A percentile compares a stretch with the other conserved stretches of the same genome.
Evolutionary conservation across 2,329 filamentous ascomycete species (phyloP).

Genomic region (Aspergillus pseudotamarii): DNA sequence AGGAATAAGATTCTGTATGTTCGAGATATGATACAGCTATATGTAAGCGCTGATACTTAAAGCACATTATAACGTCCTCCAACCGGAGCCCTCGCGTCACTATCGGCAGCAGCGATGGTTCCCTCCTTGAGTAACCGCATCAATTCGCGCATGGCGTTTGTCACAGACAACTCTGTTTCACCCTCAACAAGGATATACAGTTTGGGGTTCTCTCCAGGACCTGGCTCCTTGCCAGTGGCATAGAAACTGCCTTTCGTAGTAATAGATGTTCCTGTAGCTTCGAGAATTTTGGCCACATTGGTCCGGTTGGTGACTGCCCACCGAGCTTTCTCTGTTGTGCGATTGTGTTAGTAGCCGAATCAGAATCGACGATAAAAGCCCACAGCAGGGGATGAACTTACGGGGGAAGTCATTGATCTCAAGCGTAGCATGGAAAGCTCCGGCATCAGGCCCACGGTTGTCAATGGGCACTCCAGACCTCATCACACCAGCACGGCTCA

Average conservation of each 20-base stretch:
- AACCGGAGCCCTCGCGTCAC: constrained; percentile 76
- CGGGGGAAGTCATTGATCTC: constrained; percentile 99
- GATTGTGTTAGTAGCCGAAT: constrained; percentile 14
- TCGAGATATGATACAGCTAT: constrained; percentile 20
- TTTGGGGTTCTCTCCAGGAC: constrained; percentile 78
- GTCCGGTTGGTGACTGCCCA: constrained; percentile 99
- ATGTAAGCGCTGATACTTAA: constrained; percentile 39
- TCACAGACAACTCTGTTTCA: constrained; percentile 90
- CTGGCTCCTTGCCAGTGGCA: constrained; percentile 75
- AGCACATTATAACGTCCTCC: constrained; percentile 86
- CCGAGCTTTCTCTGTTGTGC: constrained; percentile 73
- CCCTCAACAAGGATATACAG: constrained; percentile 97
- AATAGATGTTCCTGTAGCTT: constrained; percentile 91
- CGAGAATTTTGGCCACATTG: constrained; percentile 96
- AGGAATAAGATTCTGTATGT: constrained; percentile 6
- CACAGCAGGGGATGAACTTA: constrained; percentile 38
- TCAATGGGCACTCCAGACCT: constrained; percentile 93
- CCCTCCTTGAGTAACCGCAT: constrained; percentile 87
- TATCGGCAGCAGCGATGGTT: constrained; percentile 84
- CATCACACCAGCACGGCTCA: constrained; percentile 86
- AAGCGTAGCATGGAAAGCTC: constrained; percentile 92
- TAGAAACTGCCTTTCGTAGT: constrained; percentile 97
- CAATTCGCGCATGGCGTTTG: constrained; percentile 86
- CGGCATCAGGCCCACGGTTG: constrained; percentile 96
- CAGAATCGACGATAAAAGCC: background rate